These are phyloP conservation scores for Flaveria ramosissima DNA, from an alignment of 129 eudicot species.

Conservation along the genomic window DNA sequence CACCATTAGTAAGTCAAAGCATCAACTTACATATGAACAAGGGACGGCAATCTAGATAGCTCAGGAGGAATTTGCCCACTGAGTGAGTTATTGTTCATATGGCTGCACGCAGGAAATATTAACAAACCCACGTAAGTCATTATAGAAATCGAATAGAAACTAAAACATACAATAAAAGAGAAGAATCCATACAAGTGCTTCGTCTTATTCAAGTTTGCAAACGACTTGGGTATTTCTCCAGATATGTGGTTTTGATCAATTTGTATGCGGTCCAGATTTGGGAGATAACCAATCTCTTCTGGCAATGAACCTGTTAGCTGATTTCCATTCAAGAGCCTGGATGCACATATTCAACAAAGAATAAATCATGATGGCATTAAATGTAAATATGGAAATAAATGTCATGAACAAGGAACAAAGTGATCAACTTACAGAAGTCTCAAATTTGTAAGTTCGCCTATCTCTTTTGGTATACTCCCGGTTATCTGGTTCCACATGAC, in stretches of 20 bases:
- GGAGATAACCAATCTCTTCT: slow-evolving; percentile 70
- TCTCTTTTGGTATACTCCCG: slow-evolving; percentile 69
- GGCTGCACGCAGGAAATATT: slow-evolving; percentile 51
- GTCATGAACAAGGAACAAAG: slow-evolving; percentile 4
- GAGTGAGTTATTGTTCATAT: slow-evolving; percentile 93
- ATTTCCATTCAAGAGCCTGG: slow-evolving; percentile 91
- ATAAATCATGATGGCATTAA: background rate
- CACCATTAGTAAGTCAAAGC: background rate
- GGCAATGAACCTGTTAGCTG: slow-evolving; percentile 76
- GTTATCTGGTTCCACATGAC: slow-evolving; percentile 71
- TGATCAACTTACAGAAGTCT: slow-evolving; percentile 57
- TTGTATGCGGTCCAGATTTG: slow-evolving; percentile 81
- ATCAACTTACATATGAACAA: slow-evolving; percentile 81
- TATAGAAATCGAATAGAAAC: background rate
- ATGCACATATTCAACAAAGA: slow-evolving; percentile 30
- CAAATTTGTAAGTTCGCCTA: slow-evolving; percentile 60
- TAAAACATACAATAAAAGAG: background rate
- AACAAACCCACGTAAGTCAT: slow-evolving; percentile 20
- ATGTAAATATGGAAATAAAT: background rate
- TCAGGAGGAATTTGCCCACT: slow-evolving; percentile 86
- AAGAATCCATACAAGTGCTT: slow-evolving; percentile 64
- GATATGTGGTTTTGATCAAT: slow-evolving; percentile 81
- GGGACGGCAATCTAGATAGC: slow-evolving; percentile 66
- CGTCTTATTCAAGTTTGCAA: slow-evolving; percentile 71
- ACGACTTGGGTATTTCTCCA: slow-evolving; percentile 72